Evolutionary conservation across 345 rosid genomes (phyloP).

Genomic region (Eucalyptus leucophloia): DNA sequence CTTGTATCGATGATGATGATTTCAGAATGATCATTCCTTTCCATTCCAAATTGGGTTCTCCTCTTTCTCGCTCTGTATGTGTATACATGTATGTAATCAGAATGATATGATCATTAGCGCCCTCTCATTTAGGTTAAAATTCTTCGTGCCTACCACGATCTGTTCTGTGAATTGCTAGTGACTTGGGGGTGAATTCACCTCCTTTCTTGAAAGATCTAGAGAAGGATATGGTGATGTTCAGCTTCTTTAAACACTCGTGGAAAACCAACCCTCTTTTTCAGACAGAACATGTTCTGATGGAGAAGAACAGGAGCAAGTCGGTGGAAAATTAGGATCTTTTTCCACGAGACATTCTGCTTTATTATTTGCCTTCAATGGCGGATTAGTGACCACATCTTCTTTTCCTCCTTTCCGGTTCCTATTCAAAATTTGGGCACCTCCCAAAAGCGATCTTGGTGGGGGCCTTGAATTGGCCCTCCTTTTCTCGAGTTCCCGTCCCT

Average conservation of each 20-base stretch:
- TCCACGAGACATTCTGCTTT: background rate
- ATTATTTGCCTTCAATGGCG: background rate
- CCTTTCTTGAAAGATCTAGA: background rate
- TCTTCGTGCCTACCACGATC: background rate
- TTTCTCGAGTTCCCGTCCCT: background rate
- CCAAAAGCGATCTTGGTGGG: background rate
- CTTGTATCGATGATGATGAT: slow-evolving; percentile 31
- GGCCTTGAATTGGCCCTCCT: background rate
- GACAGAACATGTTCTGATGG: background rate
- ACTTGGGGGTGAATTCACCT: background rate
- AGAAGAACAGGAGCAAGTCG: background rate
- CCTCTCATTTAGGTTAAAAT: too few relatives aligned
- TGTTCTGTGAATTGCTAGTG: background rate
- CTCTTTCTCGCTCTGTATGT: background rate
- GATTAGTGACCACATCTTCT: background rate
- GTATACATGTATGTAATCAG: background rate
- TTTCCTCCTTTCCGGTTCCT: background rate
- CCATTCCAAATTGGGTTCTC: background rate
- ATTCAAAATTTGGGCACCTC: background rate
- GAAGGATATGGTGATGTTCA: background rate
- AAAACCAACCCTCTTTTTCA: background rate
- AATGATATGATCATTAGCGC: too few relatives aligned
- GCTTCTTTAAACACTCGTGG: background rate
- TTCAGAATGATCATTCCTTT: background rate
- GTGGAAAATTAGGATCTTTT: background rate